These are phyloP conservation scores for Lentithecium fluviatile DNA, from an alignment of 495 filamentous ascomycete species.

Conservation along the genomic window DNA sequence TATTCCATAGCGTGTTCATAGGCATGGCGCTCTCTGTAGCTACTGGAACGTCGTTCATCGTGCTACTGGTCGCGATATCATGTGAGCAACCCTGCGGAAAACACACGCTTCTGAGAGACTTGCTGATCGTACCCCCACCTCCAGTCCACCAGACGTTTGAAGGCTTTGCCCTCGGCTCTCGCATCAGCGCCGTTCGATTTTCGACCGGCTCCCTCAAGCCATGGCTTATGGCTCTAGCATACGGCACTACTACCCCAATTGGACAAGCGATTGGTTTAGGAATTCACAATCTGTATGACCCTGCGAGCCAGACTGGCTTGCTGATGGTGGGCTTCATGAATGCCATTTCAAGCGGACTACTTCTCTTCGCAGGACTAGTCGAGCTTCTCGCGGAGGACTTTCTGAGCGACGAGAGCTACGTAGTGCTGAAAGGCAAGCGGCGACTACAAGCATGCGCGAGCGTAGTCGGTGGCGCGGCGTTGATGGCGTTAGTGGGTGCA, in stretches of 20 bases:
- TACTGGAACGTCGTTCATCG: conserved; percentile 59
- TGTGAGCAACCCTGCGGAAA: no score
- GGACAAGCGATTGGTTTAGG: conserved; percentile 86
- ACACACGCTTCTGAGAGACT: no score
- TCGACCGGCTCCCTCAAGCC: conserved; percentile 57
- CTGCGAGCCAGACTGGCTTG: conserved; percentile 73
- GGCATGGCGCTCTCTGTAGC: conserved; percentile 68
- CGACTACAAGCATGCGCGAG: conserved; percentile 73
- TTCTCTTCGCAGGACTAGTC: conserved; percentile 89
- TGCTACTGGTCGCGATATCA: conserved; percentile 65
- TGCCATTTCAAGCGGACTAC: conserved; percentile 77
- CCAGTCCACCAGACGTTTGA: conserved; percentile 74
- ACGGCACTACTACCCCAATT: conserved; percentile 85
- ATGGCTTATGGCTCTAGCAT: conserved; percentile 94
- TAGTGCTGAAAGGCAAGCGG: conserved; percentile 63
- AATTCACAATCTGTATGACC: conserved; percentile 82
- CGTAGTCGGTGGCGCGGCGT: conserved; percentile 69
- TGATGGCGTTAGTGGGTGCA: conserved; percentile 89
- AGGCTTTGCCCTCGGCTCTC: conserved; percentile 64
- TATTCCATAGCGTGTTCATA: conserved; percentile 63
- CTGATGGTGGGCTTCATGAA: conserved; percentile 93
- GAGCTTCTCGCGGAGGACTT: conserved; percentile 94
- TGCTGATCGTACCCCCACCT: no score
- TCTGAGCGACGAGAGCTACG: conserved; percentile 83
- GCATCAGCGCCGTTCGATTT: conserved; percentile 54